Conservation (phyloP, 768 basidiomycete species). For the Pisolithus orientalis region DNA sequence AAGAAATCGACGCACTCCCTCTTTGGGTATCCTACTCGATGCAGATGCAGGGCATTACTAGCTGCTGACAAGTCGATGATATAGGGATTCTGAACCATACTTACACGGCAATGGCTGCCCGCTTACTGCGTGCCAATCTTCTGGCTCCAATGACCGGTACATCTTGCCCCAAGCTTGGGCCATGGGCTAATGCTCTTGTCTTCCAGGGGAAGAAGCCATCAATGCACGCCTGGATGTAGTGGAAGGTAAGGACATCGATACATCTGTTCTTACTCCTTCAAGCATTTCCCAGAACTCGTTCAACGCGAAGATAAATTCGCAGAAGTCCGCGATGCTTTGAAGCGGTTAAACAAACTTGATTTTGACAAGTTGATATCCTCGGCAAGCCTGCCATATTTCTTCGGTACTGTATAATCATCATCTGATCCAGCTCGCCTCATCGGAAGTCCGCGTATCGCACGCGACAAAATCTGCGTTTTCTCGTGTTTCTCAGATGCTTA, state of each 20-base stretch:
- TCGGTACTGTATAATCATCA: background rate
- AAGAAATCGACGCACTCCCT: slow-evolving; percentile 70
- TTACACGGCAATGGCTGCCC: slow-evolving; percentile 83
- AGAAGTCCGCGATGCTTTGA: slow-evolving; percentile 62
- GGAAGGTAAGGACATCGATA: slow-evolving; percentile 44
- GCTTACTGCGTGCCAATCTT: slow-evolving; percentile 74
- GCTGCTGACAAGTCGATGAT: background rate
- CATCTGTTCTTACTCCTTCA: background rate
- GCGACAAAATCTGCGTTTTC: slow-evolving; percentile 59
- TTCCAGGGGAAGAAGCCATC: slow-evolving; percentile 41
- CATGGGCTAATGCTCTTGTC: background rate
- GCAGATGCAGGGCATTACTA: background rate
- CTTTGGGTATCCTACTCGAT: slow-evolving; percentile 52
- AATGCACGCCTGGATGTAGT: slow-evolving; percentile 84
- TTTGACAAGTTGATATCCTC: slow-evolving; percentile 81
- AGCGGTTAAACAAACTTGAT: slow-evolving; percentile 71
- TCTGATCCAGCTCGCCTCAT: slow-evolving; percentile 52
- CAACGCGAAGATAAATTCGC: slow-evolving; percentile 70
- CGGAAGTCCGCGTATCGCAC: slow-evolving; percentile 48
- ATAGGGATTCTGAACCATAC: slow-evolving; percentile 72
- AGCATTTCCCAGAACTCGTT: slow-evolving; percentile 52
- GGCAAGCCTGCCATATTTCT: slow-evolving; percentile 29
- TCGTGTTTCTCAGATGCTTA: slow-evolving; percentile 74
- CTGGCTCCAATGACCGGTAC: slow-evolving; percentile 78
- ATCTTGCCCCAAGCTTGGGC: background rate